Evolutionary conservation across 345 rosid species (phyloP), one percentile per base, ranked within the genome.

Genomic region (Lumnitzera racemosa): DNA sequence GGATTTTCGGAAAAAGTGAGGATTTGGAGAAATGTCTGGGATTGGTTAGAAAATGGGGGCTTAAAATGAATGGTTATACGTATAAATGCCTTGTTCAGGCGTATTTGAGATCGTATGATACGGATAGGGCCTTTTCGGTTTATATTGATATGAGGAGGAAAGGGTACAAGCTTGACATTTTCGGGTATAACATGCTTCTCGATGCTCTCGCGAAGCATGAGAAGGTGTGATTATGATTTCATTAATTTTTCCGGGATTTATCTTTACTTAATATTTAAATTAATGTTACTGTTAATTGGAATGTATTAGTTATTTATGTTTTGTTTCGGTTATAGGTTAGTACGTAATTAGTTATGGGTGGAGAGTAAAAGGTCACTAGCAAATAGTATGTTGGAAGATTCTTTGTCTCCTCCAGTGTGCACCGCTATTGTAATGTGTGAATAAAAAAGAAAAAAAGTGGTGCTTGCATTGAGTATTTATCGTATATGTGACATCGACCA

Each of bases 11-110:
- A 23, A 56, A 66, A 47, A 59, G 74, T 1, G 80, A 78, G 63
- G 95, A 92, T 61, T 59, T 92, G 66, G 74, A 79, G 51, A 71
- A 43, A 63, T 87, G 91, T 51, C 48, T 82, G 20, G 75, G 67
- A 54, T 65, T 92, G 68, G 67, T 86, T 24, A 70, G 74, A 77
- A 84, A 81, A 58, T 92, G 98, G 98, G 89, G 62, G 4, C 61
- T 92, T 72, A 81, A 70, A 65, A 87, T 85, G 91, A 92, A 83
- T 61, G 66, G 86, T 49, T 92, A 78, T 64, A 89, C 91, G 0
- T 89, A 89, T 51, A 92, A 89, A 74, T 92, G 96, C 56, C 67
- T 89, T 57, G 79, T 89, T 67, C 96, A 87, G 61, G 89, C 98
- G 49, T 75, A 80, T 72, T 65, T 92, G 70, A 74, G 98, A 76